These are phyloP conservation scores for Xylaria multiplex DNA, from an alignment of 2,329 filamentous ascomycete genomes.

Conservation along the genomic window DNA sequence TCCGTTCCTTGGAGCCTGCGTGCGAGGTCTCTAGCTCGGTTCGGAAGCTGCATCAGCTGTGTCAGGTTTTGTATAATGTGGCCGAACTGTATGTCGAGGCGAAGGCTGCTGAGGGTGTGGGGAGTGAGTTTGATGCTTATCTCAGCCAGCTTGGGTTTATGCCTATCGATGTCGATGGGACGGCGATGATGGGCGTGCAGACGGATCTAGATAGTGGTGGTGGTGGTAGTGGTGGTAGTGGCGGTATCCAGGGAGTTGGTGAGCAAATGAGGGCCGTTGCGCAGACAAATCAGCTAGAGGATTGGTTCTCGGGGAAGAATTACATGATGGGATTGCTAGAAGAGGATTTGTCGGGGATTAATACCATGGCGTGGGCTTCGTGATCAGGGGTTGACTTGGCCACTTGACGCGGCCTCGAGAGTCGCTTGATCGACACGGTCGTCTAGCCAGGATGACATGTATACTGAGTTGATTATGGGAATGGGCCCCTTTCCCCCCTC, in stretches of 20 bases:
- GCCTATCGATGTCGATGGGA: constrained; percentile 39
- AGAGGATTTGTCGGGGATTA: constrained; percentile 49
- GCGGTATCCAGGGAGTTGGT: neutral
- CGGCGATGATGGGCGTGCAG: constrained; percentile 23
- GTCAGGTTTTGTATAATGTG: constrained; percentile 67
- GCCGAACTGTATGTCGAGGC: constrained; percentile 68
- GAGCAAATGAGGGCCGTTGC: constrained; percentile 35
- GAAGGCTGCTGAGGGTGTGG: constrained; percentile 52
- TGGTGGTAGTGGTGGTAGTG: no score
- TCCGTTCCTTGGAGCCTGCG: constrained; percentile 61
- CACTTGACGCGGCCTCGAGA: neutral
- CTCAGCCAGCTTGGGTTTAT: constrained; percentile 50
- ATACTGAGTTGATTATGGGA: constrained; percentile 6
- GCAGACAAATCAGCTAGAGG: constrained; percentile 48
- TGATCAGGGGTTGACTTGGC: constrained; percentile 18
- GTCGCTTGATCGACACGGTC: neutral
- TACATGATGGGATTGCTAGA: constrained; percentile 49
- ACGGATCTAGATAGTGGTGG: constrained; percentile 11
- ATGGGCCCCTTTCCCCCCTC: no score
- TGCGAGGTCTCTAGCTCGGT: constrained; percentile 59
- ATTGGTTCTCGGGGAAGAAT: constrained; percentile 51
- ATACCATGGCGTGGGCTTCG: constrained; percentile 42
- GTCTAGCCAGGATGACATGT: neutral
- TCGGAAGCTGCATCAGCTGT: constrained; percentile 65
- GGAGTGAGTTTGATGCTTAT: constrained; percentile 50